Percentiles rank a stretch among this genome's conserved stretches.
phyloP scores from a whole-genome alignment of 2,329 filamentous ascomycete species.

The Davidsoniella australis region DNA sequence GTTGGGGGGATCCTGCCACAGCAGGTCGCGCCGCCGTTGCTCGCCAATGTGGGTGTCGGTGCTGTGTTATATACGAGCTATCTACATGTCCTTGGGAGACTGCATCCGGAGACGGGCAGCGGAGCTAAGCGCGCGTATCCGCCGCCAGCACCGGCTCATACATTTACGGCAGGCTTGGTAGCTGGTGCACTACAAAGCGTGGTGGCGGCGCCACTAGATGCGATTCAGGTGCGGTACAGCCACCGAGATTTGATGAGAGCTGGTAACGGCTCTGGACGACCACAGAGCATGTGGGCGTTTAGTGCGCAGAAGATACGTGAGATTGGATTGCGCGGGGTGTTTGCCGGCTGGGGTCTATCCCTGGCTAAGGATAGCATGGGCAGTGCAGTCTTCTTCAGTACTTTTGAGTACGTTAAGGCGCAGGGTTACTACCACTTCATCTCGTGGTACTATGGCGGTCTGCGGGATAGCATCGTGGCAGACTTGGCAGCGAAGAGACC shows the following conservation, averaged over 20 bases:
- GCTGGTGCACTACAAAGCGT: conserved; percentile 55
- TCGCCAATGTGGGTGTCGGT: conserved; percentile 59
- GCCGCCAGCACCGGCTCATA: conserved; percentile 43
- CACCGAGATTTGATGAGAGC: conserved; percentile 28
- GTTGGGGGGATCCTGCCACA: conserved; percentile 58
- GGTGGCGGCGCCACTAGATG: conserved; percentile 57
- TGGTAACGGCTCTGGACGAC: conserved; percentile 14
- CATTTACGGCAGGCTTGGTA: conserved; percentile 52
- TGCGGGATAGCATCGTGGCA: conserved; percentile 34
- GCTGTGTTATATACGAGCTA: conserved; percentile 63
- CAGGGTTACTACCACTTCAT: conserved; percentile 56
- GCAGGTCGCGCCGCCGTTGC: conserved; percentile 57
- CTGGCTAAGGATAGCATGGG: conserved; percentile 54
- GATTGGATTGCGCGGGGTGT: conserved; percentile 55
- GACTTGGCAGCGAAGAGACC: conserved; percentile 8
- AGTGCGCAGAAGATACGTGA: conserved; percentile 45
- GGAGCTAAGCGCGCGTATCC: conserved; percentile 49
- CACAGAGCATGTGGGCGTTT: conserved; percentile 57
- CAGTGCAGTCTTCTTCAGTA: conserved; percentile 54
- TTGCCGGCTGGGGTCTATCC: conserved; percentile 54
- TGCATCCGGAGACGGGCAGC: conserved; percentile 46
- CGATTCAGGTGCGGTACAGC: conserved; percentile 57
- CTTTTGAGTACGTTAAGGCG: conserved; percentile 60
- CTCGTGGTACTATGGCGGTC: conserved; percentile 48
- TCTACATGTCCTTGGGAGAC: conserved; percentile 46